phyloP scores from a whole-genome alignment of 176 grass and related monocot genomes.

The Eleusine indica region DNA sequence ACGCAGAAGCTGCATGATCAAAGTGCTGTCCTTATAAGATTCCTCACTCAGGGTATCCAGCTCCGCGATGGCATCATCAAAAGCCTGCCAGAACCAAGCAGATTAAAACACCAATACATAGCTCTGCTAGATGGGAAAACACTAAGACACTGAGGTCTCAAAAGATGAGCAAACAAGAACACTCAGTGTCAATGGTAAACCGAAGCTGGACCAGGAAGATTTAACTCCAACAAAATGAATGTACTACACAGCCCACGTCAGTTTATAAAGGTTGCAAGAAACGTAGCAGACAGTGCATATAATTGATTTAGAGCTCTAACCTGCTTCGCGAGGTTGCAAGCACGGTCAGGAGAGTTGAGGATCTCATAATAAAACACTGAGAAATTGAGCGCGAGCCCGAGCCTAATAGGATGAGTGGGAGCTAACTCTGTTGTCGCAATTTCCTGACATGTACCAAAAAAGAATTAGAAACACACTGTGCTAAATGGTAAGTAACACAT shows the following conservation, averaged over 20 bases:
- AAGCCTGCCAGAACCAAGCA: constrained; percentile 46
- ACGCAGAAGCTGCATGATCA: constrained; percentile 81
- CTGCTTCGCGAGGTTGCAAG: constrained; percentile 50
- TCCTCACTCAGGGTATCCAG: constrained; percentile 75
- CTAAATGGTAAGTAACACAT: neutral
- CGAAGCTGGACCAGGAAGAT: constrained; percentile 2
- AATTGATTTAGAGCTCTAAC: constrained; percentile 33
- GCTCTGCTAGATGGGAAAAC: neutral
- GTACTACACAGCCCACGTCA: neutral
- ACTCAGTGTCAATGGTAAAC: neutral
- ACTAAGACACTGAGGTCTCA: neutral
- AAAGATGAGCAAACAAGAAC: neutral
- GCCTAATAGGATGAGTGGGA: constrained; percentile 55
- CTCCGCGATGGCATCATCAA: constrained; percentile 80
- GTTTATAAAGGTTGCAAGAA: neutral
- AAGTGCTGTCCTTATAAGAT: constrained; percentile 77
- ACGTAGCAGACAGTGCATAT: neutral
- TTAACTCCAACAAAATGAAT: neutral
- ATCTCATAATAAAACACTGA: constrained; percentile 61
- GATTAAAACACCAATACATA: neutral
- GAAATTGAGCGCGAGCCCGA: constrained; percentile 56
- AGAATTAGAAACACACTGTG: neutral
- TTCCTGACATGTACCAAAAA: constrained; percentile 43
- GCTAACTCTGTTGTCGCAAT: constrained; percentile 43
- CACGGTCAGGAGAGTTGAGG: constrained; percentile 54